Base-by-base conservation (phyloP, 208 protist species). In the Leishmania mexicana region DNA sequence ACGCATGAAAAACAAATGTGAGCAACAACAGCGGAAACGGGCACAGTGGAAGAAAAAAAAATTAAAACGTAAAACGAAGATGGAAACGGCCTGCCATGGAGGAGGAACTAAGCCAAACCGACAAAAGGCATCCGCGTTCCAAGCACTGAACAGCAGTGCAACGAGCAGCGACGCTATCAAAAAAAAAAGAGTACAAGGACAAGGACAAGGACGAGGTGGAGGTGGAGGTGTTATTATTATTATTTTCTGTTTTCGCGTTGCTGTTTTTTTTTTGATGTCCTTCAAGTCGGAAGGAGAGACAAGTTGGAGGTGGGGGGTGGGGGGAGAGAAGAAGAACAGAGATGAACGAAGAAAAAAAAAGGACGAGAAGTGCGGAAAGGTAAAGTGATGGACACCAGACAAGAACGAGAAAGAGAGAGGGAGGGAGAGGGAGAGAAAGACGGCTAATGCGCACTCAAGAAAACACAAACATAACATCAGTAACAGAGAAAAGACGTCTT, bases 331-430 rank as follows among this genome's bases (percentile, higher is more conserved):
- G 64, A 70, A 24, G 13, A 17, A 7, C 49, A 10, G 3, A 68
- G 1, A 5, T 42, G 3, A 15, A 24, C 38, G 5, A 42, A 70
- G 35, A 70, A 40, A 35, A 42, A 42, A 35, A 35, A 70, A 11
- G 6, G 31, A 42, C 45, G 31, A 42, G 64, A 15, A 70, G 35
- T 19, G 11, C 57, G 54, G 31, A 80, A 75, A 72, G 40, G 53
- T 15, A 38, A 42, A 15, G 17, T 38, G 65, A n/a, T 40, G 21
- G 38, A 8, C 31, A 15, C 38, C 5, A 40, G 38, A 21, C 15
- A 60, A 58, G 60, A 68, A 57, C 47, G 67, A 72, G 38, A 84
- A 42, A 70, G n/a, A 51, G 40, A 54, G 47, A n/a, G n/a, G 47
- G 21, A 70, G 53, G 11, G 3, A n/a, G 64, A 8, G 5, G 13